phyloP scores from a whole-genome alignment of 495 filamentous ascomycete genomes.

The Aspergillus carlsbadensis region DNA sequence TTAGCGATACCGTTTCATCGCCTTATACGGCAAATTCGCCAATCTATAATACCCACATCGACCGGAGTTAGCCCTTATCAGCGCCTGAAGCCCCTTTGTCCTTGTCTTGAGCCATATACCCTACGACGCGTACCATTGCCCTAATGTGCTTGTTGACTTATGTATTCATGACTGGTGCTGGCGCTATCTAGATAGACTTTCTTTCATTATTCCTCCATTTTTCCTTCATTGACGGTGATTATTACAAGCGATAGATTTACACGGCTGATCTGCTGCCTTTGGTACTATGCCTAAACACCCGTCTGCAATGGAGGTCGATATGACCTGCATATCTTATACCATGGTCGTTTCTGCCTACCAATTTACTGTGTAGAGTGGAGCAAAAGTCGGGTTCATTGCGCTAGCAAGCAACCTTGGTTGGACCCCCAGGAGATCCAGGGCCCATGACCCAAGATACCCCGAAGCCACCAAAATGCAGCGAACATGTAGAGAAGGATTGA shows the following conservation, averaged over 20 bases:
- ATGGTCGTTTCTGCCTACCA: no score
- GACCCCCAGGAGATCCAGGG: no score
- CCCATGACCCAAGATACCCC: no score
- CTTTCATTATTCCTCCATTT: not conserved
- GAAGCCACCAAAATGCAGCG: no score
- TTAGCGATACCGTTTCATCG: not conserved
- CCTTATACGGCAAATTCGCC: not conserved
- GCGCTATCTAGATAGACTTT: constrained; percentile 4
- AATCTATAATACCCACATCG: not conserved
- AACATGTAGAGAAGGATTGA: no score
- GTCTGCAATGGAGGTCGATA: constrained; percentile 1
- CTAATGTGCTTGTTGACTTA: no score
- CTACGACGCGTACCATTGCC: not conserved
- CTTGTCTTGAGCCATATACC: not conserved
- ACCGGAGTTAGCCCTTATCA: no score
- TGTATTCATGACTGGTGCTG: constrained; percentile 5
- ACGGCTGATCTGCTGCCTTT: constrained; percentile 4
- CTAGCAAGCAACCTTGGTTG: no score
- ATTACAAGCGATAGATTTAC: constrained; percentile 18
- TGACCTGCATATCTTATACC: not conserved
- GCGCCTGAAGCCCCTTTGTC: no score
- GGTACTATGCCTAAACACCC: constrained; percentile 17
- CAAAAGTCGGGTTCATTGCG: no score
- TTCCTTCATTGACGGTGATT: constrained; percentile 1
- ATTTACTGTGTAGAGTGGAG: no score